A percentile compares a stretch with the other conserved stretches of the same genome.
phyloP scores from a whole-genome alignment of 805 yeast species.

The Ogataea zsoltii region DNA sequence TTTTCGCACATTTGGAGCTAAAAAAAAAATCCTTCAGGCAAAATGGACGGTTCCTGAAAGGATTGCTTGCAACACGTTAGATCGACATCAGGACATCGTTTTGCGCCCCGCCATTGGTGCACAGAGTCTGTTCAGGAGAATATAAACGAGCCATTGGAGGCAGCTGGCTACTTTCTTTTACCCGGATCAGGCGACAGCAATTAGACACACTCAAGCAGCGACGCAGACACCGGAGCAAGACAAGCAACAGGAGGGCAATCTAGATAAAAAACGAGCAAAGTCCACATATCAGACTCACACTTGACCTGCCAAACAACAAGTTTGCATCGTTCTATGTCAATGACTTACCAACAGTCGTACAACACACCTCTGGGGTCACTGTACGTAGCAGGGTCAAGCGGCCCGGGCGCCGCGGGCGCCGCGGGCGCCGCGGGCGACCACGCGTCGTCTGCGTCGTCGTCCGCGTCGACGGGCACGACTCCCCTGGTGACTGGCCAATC shows the following conservation, averaged over 20 bases:
- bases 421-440: not conserved
- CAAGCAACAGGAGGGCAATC: too few relatives aligned
- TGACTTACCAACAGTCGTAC: conserved; percentile 18
- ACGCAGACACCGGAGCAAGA: too few relatives aligned
- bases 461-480: not conserved
- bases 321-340: too few relatives aligned
- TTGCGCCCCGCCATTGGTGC: too few relatives aligned
- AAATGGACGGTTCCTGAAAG: not conserved
- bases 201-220: too few relatives aligned
- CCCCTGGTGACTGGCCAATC: not conserved
- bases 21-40: conserved; percentile 4
- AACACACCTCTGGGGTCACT: not conserved
- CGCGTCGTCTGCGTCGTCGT: conserved; percentile 1
- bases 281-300: not conserved
- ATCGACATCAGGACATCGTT: too few relatives aligned
- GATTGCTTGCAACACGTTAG: not conserved
- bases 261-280: not conserved
- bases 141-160: too few relatives aligned
- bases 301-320: too few relatives aligned
- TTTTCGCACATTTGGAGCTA: conserved; percentile 2
- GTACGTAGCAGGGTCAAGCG: conserved; percentile 4
- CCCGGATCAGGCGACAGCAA: too few relatives aligned
- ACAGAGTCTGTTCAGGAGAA: too few relatives aligned
- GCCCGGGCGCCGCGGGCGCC: too few relatives aligned
- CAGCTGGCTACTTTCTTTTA: too few relatives aligned